Conservation (phyloP, 768 basidiomycete genomes). For the Pseudohyphozyma bogoriensis region DNA sequence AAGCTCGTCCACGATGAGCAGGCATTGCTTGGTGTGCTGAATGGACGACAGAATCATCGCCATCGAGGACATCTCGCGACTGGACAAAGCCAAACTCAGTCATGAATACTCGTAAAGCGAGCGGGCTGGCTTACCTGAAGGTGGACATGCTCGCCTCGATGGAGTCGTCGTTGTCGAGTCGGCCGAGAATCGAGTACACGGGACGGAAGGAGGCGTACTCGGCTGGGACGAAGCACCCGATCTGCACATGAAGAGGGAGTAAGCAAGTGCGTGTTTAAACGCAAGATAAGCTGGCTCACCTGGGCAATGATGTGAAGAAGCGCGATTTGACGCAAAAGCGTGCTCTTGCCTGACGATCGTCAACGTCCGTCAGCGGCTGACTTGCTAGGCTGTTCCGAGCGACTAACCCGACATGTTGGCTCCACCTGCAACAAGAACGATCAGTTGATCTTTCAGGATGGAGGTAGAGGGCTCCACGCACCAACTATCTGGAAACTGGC, state of each 20-base stretch:
- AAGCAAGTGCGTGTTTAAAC: background rate
- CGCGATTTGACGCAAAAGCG: conserved; percentile 78
- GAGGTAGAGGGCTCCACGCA: background rate
- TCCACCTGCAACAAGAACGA: background rate
- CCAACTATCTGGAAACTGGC: conserved; percentile 75
- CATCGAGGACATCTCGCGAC: conserved; percentile 88
- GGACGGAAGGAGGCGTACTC: conserved; percentile 84
- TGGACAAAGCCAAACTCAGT: no score
- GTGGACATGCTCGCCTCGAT: conserved; percentile 83
- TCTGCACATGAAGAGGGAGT: no score
- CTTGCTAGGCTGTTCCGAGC: background rate
- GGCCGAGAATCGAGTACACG: conserved; percentile 71
- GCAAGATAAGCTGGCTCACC: conserved; percentile 46
- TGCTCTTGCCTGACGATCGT: conserved; percentile 57
- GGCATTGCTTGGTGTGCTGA: conserved; percentile 49
- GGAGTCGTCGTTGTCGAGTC: conserved; percentile 89
- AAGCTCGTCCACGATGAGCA: conserved; percentile 86
- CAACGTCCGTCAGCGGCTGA: background rate
- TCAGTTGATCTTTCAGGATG: no score
- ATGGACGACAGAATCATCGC: conserved; percentile 46
- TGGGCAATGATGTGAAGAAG: conserved; percentile 75
- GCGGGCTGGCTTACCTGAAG: conserved; percentile 80
- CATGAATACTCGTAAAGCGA: no score
- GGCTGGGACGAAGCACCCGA: conserved; percentile 55
- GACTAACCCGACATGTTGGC: conserved; percentile 10